Evolutionary conservation across 176 grass and related monocot genomes (phyloP).

Genomic region (Carex littledalei): DNA sequence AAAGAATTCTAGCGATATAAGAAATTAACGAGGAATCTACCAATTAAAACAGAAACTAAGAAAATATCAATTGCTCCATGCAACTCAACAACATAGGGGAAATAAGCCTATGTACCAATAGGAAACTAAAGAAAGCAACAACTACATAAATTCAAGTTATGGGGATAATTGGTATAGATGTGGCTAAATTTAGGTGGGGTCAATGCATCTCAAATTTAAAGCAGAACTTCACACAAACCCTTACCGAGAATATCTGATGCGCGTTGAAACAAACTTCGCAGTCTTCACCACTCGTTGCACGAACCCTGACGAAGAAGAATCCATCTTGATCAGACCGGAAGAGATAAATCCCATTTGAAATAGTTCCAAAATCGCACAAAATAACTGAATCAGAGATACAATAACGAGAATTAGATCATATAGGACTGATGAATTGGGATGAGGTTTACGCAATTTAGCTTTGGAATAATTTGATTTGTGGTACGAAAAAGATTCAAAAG

Average conservation of each 20-base stretch:
- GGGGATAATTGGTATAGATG: no score
- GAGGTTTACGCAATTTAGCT: no score
- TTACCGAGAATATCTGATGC: neutral
- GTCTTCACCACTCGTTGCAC: constrained; percentile 1
- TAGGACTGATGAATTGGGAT: neutral
- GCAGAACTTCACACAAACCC: neutral
- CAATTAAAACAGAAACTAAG: neutral
- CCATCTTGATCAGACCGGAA: constrained; percentile 7
- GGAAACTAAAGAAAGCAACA: neutral
- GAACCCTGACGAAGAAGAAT: neutral
- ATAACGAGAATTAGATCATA: neutral
- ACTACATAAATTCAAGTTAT: neutral
- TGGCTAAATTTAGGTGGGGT: neutral
- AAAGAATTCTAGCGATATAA: neutral
- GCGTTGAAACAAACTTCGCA: neutral
- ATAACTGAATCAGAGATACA: neutral
- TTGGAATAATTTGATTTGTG: no score
- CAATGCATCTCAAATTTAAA: neutral
- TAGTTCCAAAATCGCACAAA: neutral
- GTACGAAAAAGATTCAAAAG: no score
- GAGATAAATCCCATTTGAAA: neutral
- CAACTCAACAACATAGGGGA: neutral
- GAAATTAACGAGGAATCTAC: neutral
- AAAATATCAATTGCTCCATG: neutral
- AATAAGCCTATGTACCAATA: neutral